phyloP scores from a whole-genome alignment of 2,329 filamentous ascomycete species.

The Aspergillus sp. region DNA sequence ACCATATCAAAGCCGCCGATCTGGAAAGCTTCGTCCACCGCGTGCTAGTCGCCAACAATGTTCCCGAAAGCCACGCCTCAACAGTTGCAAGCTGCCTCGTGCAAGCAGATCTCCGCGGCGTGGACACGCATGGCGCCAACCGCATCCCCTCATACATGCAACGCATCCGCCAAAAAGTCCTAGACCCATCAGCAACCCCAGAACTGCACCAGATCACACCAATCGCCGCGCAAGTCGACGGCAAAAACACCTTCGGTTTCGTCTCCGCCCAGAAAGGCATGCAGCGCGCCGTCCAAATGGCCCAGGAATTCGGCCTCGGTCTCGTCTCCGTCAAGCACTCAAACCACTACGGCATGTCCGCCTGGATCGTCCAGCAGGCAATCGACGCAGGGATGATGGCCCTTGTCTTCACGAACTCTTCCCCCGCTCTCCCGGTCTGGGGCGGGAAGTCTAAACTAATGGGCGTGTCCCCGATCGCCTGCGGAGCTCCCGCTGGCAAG shows the following conservation, averaged over 20 bases:
- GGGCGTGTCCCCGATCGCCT: conserved; percentile 71
- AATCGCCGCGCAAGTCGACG: conserved; percentile 67
- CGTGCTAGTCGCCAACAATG: conserved; percentile 49
- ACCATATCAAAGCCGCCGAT: conserved; percentile 16
- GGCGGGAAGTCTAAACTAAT: conserved; percentile 68
- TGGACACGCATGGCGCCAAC: conserved; percentile 78
- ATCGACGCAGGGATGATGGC: conserved; percentile 70
- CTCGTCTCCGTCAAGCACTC: conserved; percentile 74
- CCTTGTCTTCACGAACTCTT: conserved; percentile 70
- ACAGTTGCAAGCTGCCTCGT: conserved; percentile 69
- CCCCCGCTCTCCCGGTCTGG: conserved; percentile 69
- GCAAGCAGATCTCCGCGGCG: conserved; percentile 72
- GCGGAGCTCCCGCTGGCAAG: conserved; percentile 67
- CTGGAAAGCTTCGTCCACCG: conserved; percentile 27
- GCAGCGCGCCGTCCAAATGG: conserved; percentile 65
- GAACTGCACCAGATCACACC: conserved; percentile 64
- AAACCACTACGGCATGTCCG: conserved; percentile 82
- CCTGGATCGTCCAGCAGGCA: conserved; percentile 77
- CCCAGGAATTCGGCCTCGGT: conserved; percentile 65
- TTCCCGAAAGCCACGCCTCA: conserved; percentile 57
- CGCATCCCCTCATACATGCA: conserved; percentile 76
- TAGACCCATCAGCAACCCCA: conserved; percentile 62
- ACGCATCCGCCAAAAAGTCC: conserved; percentile 67
- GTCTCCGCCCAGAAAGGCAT: conserved; percentile 68
- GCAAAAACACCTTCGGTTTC: conserved; percentile 73